These are phyloP conservation scores for Clarireedia hainanense DNA, from an alignment of 2,329 filamentous ascomycete genomes.

Conservation along the genomic window DNA sequence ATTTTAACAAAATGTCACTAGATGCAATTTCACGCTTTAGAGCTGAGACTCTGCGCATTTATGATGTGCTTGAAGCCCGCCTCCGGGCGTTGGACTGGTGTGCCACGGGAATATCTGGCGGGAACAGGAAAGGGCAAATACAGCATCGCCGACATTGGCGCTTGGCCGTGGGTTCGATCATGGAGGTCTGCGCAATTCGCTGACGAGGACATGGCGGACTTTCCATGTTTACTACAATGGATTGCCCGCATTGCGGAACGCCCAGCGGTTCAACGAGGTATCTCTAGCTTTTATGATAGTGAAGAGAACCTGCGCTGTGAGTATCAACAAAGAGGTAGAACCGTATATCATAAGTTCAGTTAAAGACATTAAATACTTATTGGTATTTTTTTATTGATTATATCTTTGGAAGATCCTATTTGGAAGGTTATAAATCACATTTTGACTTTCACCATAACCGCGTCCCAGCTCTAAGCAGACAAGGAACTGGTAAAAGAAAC, in stretches of 20 bases:
- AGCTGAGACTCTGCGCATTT: conserved; percentile 44
- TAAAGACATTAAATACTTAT: no score
- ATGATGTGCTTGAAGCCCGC: conserved; percentile 44
- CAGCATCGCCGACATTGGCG: conserved; percentile 43
- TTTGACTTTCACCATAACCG: no score
- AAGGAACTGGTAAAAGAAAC: no score
- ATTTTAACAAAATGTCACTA: not conserved
- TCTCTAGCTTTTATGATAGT: not conserved
- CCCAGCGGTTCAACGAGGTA: conserved; percentile 13
- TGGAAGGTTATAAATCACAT: no score
- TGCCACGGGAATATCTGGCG: conserved; percentile 43
- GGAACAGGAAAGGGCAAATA: conserved; percentile 46
- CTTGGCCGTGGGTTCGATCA: conserved; percentile 41
- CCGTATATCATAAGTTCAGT: no score
- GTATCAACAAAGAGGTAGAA: not conserved
- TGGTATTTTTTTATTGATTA: no score
- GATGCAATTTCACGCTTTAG: conserved; percentile 42
- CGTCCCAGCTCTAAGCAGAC: no score
- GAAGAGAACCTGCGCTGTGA: not conserved
- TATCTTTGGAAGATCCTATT: no score
- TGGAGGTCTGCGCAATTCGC: conserved; percentile 37
- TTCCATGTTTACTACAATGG: conserved; percentile 46
- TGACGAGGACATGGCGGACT: conserved; percentile 40
- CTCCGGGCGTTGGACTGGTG: conserved; percentile 42
- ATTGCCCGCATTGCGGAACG: conserved; percentile 39